These are phyloP conservation scores for Infundibulicybe gibba DNA, from an alignment of 768 basidiomycete genomes.

Conservation along the genomic window DNA sequence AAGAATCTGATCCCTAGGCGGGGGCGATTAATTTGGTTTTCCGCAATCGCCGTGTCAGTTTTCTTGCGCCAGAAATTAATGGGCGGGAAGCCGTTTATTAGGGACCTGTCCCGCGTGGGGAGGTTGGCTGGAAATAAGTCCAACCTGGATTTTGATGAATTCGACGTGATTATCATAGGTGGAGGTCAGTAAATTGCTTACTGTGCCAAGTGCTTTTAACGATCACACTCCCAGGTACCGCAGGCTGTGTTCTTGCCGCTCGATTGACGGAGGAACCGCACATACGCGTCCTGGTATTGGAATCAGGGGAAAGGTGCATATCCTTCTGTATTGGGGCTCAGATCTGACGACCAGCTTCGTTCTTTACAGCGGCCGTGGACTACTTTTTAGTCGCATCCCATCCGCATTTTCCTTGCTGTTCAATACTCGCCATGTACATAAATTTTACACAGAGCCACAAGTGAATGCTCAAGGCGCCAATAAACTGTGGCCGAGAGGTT, in stretches of 20 bases:
- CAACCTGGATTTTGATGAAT: slow-evolving; percentile 22
- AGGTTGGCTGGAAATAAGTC: too few relatives aligned
- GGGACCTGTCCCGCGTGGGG: too few relatives aligned
- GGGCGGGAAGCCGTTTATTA: too few relatives aligned
- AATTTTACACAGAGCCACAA: slow-evolving; percentile 57
- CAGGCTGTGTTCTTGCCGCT: slow-evolving; percentile 59
- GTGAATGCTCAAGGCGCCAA: slow-evolving; percentile 38
- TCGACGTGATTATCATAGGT: slow-evolving; percentile 51
- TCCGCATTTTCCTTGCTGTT: slow-evolving; percentile 39
- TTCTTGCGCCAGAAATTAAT: too few relatives aligned
- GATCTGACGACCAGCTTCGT: not conserved
- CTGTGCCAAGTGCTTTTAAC: not conserved
- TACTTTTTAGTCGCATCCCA: slow-evolving; percentile 40
- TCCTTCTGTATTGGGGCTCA: not conserved
- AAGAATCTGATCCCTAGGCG: too few relatives aligned
- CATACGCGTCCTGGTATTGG: slow-evolving; percentile 52
- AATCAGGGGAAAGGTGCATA: slow-evolving; percentile 57
- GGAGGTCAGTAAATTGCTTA: slow-evolving; percentile 34
- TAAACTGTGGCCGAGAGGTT: slow-evolving; percentile 68
- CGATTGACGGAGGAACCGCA: slow-evolving; percentile 54
- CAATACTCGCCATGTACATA: slow-evolving; percentile 44
- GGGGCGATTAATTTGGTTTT: too few relatives aligned
- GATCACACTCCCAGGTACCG: slow-evolving; percentile 38
- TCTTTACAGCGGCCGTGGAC: slow-evolving; percentile 35
- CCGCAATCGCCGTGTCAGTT: too few relatives aligned